These are phyloP conservation scores for Chaetomium globosum DNA, from an alignment of 2,329 filamentous ascomycete genomes.

Conservation along the genomic window DNA sequence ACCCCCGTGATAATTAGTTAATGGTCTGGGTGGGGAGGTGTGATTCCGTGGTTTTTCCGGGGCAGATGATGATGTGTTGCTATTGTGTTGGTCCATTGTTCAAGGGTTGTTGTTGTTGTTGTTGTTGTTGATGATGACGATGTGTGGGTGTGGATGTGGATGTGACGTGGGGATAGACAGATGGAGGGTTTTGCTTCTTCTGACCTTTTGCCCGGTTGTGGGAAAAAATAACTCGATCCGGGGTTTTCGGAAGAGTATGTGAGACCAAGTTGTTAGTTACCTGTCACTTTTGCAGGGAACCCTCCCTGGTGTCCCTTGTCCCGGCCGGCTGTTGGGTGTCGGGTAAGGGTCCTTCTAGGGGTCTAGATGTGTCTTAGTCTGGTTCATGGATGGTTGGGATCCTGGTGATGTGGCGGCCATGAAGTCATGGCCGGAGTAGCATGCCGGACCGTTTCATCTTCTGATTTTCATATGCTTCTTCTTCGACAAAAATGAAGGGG, in stretches of 20 bases:
- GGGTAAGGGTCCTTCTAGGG: neutral
- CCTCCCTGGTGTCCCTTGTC: neutral
- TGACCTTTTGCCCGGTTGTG: neutral
- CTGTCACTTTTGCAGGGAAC: neutral
- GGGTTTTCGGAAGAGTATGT: neutral
- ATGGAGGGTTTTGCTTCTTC: neutral
- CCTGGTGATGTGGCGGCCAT: neutral
- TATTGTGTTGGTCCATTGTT: neutral
- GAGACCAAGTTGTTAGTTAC: neutral
- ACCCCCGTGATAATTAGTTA: neutral
- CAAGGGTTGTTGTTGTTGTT: neutral
- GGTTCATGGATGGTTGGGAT: neutral
- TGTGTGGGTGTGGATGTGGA: neutral
- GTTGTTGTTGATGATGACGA: too few relatives aligned
- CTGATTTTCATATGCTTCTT: neutral
- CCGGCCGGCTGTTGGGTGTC: neutral
- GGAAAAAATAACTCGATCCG: neutral
- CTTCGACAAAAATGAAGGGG: neutral
- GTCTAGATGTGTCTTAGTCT: neutral
- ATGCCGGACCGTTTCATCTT: neutral
- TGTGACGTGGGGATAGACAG: neutral
- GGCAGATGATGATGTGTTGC: neutral
- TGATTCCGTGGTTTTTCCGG: neutral
- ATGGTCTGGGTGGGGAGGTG: neutral
- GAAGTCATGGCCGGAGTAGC: neutral